A percentile compares a stretch with the other conserved stretches of the same genome.
These are phyloP conservation scores for Leccinum arenicola DNA, from an alignment of 768 basidiomycete genomes.

Conservation along the genomic window DNA sequence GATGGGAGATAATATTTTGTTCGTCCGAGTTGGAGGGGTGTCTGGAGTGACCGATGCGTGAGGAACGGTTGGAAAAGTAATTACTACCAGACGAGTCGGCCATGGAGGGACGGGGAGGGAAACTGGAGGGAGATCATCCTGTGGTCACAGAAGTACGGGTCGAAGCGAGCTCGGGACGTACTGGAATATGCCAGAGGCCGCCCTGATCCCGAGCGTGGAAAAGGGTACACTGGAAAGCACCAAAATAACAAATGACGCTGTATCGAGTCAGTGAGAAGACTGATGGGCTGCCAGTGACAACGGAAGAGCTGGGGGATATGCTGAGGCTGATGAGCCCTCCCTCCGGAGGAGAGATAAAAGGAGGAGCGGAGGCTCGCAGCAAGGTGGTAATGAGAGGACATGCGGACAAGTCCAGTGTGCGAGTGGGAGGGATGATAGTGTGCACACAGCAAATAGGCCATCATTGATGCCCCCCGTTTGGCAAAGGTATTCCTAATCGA, in stretches of 20 bases:
- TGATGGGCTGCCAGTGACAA: background rate
- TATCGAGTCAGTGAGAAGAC: background rate
- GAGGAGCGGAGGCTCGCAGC: constrained; percentile 24
- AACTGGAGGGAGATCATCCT: constrained; percentile 23
- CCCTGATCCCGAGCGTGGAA: constrained; percentile 31
- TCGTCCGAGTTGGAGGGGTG: constrained; percentile 15
- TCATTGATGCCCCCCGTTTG: constrained; percentile 24
- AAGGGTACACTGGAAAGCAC: constrained; percentile 14
- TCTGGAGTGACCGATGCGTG: constrained; percentile 11
- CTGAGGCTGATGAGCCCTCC: background rate
- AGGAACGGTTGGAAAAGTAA: constrained; percentile 14
- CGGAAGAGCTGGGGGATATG: constrained; percentile 10
- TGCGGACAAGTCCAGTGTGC: constrained; percentile 25
- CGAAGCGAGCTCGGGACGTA: constrained; percentile 16
- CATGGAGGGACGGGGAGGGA: constrained; percentile 16
- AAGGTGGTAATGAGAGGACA: constrained; percentile 23
- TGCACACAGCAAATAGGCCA: constrained; percentile 20
- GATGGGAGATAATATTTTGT: constrained; percentile 18
- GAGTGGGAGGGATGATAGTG: constrained; percentile 20
- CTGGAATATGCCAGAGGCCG: constrained; percentile 15
- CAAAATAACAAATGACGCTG: constrained; percentile 11
- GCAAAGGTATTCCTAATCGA: constrained; percentile 28
- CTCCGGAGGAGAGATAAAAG: constrained; percentile 30
- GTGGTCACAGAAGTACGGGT: constrained; percentile 9
- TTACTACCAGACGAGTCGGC: constrained; percentile 15